Base-by-base conservation (phyloP, 1,284 basidiomycete genomes). In the Volvariella surrecta region DNA sequence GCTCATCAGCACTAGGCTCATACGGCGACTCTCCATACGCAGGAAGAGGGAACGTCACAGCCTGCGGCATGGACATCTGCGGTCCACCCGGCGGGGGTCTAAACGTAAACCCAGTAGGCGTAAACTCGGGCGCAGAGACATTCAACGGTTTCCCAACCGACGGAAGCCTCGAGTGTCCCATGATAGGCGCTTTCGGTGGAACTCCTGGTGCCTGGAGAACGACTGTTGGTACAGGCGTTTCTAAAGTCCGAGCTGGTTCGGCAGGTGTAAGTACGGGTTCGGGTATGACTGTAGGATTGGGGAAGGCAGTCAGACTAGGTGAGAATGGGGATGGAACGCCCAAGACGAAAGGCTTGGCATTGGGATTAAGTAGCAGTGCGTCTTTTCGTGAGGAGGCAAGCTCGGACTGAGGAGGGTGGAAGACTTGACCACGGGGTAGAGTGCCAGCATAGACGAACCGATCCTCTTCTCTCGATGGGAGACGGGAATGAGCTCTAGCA, bases 321-420 rank as follows among this genome's bases (percentile, higher is more conserved):
- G 13, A 47, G 48, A n/a, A n/a, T n/a, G n/a, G n/a, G 30, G 50
- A 50, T 18, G 58, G 54, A 32, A 53, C 54, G 39, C 82, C 84
- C 58, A 89, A 89, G 6, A 87, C 79, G 50, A 89, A 89, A 0
- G 86, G 83, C 54, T 85, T 86, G 8, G 86, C 86, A 44, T 76
- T 68, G 0, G 86, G 86, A 56, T 89, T 89, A 40, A n/a, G n/a
- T n/a, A n/a, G n/a, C n/a, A 89, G 72, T 1, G 73, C 59, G 32
- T 68, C 64, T 37, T 58, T 48, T 59, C 44, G 46, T 37, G 40
- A 45, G 35, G 60, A 57, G 24, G 67, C 31, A 17, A 46, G 24
- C 18, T 45, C 18, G 2, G 40, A 22, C 37, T 53, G 51, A 21
- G 40, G 38, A 39, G 45, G 19, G 17, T 49, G 48, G 34, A 19